phyloP scores from a whole-genome alignment of 305 asterid genomes.

The Petunia hybrid region DNA sequence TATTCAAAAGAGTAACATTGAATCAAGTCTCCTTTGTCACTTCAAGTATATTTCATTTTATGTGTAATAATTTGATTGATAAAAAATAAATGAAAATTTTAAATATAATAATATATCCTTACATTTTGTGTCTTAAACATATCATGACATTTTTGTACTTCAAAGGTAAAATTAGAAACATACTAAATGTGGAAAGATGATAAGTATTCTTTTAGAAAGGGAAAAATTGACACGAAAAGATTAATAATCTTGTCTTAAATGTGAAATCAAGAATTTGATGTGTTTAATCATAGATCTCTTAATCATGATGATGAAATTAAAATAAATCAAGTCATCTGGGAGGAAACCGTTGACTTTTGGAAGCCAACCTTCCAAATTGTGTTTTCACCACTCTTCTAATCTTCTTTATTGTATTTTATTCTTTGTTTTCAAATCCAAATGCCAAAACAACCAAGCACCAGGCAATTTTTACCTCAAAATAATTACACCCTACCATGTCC shows the following conservation, averaged over 20 bases:
- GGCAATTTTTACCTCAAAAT: constrained; percentile 24
- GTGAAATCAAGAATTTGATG: not conserved
- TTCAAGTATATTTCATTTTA: too few relatives aligned
- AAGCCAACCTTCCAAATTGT: not conserved
- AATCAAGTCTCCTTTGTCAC: too few relatives aligned
- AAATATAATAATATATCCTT: too few relatives aligned
- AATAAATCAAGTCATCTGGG: not conserved
- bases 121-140: too few relatives aligned
- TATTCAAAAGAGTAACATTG: too few relatives aligned
- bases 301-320: not conserved
- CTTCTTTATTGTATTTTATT: not conserved
- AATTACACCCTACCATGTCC: constrained; percentile 8
- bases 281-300: not conserved
- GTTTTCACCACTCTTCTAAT: not conserved
- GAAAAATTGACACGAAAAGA: too few relatives aligned
- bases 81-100: too few relatives aligned
- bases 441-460: constrained; percentile 31
- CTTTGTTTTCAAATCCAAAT: not conserved
- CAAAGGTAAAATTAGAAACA: too few relatives aligned
- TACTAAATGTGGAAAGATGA: too few relatives aligned
- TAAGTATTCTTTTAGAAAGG: too few relatives aligned
- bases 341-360: not conserved
- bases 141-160: too few relatives aligned
- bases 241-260: not conserved
- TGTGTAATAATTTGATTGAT: too few relatives aligned